Base-by-base conservation (phyloP, 2,329 filamentous ascomycete genomes). In the Nothophoma quercina region DNA sequence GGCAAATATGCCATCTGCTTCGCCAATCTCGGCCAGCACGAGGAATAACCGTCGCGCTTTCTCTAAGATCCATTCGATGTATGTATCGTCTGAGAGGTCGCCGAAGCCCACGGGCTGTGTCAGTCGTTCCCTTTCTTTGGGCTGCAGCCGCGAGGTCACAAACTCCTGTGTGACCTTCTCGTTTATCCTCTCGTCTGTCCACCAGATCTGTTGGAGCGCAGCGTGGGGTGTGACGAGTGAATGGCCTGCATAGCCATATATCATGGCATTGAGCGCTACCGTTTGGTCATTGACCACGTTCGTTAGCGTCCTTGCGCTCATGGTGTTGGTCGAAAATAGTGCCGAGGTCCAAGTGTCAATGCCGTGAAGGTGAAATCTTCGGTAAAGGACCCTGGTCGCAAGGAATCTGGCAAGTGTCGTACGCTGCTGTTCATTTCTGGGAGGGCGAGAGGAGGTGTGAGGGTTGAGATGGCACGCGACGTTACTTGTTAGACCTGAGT, bases 21-120 rank as follows among this genome's bases (percentile, higher is more conserved):
- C 80, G 25, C 85, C 86, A 19, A 91, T 77, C 63, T 91, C 88
- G 46, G 85, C 79, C 21, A 92, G 78, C 30, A 90, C 86, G 38
- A 93, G 77, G 65, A 91, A 92, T 30, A 91, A 78, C 38, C 86
- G 81, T 65, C 85, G 87, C 6, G 87, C 86, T 62, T 87, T 87
- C 48, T 84, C 78, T 38, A 88, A 76, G 51, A 92, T 90, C 87
- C 88, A 91, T 68, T 91, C 88, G 78, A 88, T 86, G 69, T 92
- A 92, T 1, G 88, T 91, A 57, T 87, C 84, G 70, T 90, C 85
- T 4, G 88, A 91, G 50, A 85, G 69, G 62, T 86, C 86, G 23
- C 88, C 88, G 70, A 90, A 91, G 10, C 79, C 83, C 38, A 90
- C 77, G 7, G 85, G 84, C 32, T 78, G 77, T 64, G 88, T 82